Base-by-base conservation (phyloP, 2,329 filamentous ascomycete genomes). In the Phyllachora maydis region DNA sequence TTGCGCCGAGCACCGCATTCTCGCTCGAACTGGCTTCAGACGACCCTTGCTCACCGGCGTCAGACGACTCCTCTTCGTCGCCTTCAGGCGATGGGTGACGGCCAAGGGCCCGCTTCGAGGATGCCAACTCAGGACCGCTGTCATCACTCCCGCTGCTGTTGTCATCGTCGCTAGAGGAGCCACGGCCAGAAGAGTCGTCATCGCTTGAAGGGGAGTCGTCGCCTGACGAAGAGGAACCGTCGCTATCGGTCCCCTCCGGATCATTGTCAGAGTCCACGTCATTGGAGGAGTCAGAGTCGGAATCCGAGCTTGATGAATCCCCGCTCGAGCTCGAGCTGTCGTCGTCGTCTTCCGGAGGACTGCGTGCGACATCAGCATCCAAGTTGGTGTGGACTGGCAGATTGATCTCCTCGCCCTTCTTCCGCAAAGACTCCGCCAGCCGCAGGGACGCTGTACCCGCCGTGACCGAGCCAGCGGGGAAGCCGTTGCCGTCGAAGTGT, bases 381-480 rank as follows among this genome's bases (percentile, higher is more conserved):
- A 34, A 35, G 6, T 27, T 33, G 16, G 33, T 41, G 21, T 41
- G 36, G 3, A 37, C 33, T 16, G 35, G 36, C 2, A 26, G 14
- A 26, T 41, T 44, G 18, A 40, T 29, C 4, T 25, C 26, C 12
- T 29, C 30, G 4, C 31, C 32, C n/a, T 40, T 37, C 11, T 39
- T 41, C 9, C 39, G 34, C 11, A 44, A 41, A 9, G 41, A 36
- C 8, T 35, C 36, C 8, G 39, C 47, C 38, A 49, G 46, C 16
- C 42, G 35, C 6, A 30, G 28, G 8, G 48, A 32, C 4, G 46
- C 45, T 12, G 38, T 43, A 2, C 47, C 46, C 8, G 39, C 43
- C 8, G 43, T 39, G 18, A 52, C 47, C 2, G 48, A 46, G 4
- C 49, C 49, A 5, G 46, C 37, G 1, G 49, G 49, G 12, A 52